Evolutionary conservation across 306 rosid species (phyloP).

Genomic region (Quercus mongolica): DNA sequence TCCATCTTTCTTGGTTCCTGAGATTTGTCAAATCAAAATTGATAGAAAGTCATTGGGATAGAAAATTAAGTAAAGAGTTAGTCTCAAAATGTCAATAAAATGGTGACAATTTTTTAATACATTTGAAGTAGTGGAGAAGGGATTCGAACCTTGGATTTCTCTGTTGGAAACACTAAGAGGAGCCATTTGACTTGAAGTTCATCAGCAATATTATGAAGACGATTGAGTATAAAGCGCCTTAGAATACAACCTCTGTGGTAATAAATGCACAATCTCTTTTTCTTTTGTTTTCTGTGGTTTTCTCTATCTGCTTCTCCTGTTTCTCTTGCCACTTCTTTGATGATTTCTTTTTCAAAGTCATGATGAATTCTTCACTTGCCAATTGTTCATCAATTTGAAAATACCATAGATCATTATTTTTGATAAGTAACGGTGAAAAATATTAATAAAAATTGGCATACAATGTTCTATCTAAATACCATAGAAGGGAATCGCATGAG

Average conservation of each 20-base stretch:
- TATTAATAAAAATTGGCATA: background rate
- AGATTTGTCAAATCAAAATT: background rate
- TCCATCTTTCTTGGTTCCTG: conserved; percentile 56
- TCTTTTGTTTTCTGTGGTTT: conserved; percentile 76
- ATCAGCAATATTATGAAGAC: background rate
- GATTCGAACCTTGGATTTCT: too few relatives aligned
- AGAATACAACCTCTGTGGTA: too few relatives aligned
- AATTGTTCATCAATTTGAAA: conserved; percentile 78
- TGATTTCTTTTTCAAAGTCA: conserved; percentile 64
- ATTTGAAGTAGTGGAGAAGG: too few relatives aligned
- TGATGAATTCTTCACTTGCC: conserved; percentile 85
- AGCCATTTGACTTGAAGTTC: too few relatives aligned
- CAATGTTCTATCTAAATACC: background rate
- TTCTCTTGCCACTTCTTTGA: conserved; percentile 89
- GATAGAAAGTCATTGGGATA: too few relatives aligned
- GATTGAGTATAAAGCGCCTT: background rate
- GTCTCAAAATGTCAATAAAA: background rate
- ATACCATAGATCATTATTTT: background rate
- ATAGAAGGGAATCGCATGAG: background rate
- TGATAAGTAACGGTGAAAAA: background rate
- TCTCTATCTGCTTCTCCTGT: conserved; percentile 66
- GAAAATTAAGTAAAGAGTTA: background rate
- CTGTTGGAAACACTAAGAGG: too few relatives aligned
- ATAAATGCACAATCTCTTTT: conserved; percentile 53
- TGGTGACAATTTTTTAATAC: background rate